A percentile compares a stretch with the other conserved stretches of the same genome.
Conservation (phyloP, 768 basidiomycete species). For the Pulveroboletus sp. region DNA sequence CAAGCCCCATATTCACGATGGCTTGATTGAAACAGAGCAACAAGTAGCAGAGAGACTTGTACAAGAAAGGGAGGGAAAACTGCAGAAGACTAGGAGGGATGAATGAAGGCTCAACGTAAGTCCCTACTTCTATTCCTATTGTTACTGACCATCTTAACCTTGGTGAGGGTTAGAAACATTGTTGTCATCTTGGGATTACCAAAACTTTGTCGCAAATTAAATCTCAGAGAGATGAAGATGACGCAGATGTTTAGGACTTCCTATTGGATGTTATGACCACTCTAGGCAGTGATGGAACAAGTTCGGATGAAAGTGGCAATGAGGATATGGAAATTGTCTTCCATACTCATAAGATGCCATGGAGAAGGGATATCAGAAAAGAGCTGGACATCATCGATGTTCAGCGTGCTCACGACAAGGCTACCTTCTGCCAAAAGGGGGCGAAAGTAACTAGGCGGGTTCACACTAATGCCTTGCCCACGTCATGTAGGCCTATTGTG, state of each 20-base stretch:
- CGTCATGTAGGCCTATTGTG: not conserved
- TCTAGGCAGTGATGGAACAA: slow-evolving; percentile 4
- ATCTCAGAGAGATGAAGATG: no score
- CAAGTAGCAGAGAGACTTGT: not conserved
- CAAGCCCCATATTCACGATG: no score
- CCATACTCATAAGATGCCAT: no score
- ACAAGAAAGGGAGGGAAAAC: not conserved
- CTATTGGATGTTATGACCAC: not conserved
- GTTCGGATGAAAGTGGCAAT: slow-evolving; percentile 6
- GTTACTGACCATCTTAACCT: no score
- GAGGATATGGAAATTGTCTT: no score
- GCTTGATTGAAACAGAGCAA: no score
- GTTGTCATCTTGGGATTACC: no score
- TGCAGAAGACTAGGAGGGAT: not conserved
- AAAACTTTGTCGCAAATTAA: no score
- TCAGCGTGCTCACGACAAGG: not conserved
- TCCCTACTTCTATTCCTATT: no score
- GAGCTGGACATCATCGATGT: slow-evolving; percentile 5
- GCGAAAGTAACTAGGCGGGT: not conserved
- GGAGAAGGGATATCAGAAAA: no score
- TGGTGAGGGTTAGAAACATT: no score
- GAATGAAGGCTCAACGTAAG: not conserved
- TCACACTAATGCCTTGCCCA: not conserved
- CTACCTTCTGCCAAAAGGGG: not conserved
- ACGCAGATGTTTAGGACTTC: no score